These are phyloP conservation scores for Rossbeevera mucosa DNA, from an alignment of 768 basidiomycete species.

Conservation along the genomic window DNA sequence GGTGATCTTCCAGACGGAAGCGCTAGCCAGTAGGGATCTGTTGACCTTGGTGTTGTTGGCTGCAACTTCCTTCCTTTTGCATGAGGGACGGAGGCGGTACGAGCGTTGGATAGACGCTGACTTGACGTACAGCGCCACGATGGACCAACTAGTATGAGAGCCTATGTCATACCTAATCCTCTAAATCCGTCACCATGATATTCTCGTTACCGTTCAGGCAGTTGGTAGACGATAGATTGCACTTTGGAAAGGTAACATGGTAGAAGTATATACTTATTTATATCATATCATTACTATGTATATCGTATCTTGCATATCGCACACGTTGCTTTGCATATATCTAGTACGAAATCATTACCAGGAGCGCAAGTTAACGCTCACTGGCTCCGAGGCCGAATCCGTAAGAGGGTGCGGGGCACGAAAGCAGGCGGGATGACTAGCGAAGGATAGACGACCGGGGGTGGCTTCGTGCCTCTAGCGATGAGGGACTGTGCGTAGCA, in stretches of 20 bases:
- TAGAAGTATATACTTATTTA: not conserved
- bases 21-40: constrained; percentile 65
- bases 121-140: constrained; percentile 44
- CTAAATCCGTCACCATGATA: not conserved
- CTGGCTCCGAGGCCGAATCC: not conserved
- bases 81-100: constrained; percentile 75
- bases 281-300: not conserved
- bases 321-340: not conserved
- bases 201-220: not conserved
- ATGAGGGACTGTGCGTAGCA: constrained; percentile 30
- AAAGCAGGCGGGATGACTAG: constrained; percentile 31
- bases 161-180: not conserved
- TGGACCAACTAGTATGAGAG: constrained; percentile 59
- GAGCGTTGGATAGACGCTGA: constrained; percentile 62
- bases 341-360: not conserved
- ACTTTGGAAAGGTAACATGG: not conserved
- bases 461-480: constrained; percentile 22
- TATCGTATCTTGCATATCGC: not conserved
- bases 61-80: constrained; percentile 57
- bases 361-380: not conserved
- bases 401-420: constrained; percentile 12
- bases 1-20: constrained; percentile 88
- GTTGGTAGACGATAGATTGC: not conserved
- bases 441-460: constrained; percentile 9
- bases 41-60: constrained; percentile 65